phyloP scores from a whole-genome alignment of 441 rosid genomes.

The Populus tomentosa region DNA sequence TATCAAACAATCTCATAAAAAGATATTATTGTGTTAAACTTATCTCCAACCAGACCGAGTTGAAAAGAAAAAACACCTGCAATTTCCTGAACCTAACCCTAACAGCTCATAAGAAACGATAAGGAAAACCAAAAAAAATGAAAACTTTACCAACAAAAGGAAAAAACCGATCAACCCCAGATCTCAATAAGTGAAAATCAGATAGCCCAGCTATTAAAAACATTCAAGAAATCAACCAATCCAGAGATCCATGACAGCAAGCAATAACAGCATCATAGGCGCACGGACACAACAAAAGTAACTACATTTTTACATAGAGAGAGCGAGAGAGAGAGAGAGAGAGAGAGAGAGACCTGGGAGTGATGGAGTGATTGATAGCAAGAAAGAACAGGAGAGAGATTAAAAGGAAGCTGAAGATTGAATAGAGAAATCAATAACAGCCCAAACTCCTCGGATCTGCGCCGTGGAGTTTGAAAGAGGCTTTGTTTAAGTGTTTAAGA shows the following conservation, averaged over 20 bases:
- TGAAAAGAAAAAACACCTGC: not conserved
- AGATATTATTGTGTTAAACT: not conserved
- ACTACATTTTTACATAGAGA: no score
- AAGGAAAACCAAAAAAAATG: not conserved
- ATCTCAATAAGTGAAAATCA: constrained; percentile 11
- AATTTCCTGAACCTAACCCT: not conserved
- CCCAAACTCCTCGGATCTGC: constrained; percentile 88
- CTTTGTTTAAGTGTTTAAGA: not conserved
- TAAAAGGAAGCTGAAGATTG: not conserved
- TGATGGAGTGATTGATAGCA: not conserved
- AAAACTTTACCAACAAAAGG: not conserved
- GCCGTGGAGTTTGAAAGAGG: constrained; percentile 62
- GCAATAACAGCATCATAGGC: not conserved
- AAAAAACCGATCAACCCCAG: constrained; percentile 21
- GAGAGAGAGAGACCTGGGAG: constrained; percentile 33
- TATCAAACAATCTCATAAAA: not conserved
- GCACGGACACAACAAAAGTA: not conserved
- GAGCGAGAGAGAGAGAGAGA: no score
- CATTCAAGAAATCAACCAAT: constrained; percentile 11
- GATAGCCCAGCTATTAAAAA: not conserved
- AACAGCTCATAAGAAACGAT: not conserved
- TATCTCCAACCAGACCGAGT: not conserved
- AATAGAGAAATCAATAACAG: constrained; percentile 34
- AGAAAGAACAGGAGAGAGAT: constrained; percentile 1
- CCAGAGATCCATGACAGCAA: not conserved